Evolutionary conservation across 306 rosid species (phyloP), one percentile per base, ranked within the genome.

Genomic region (Nissolia schottii): DNA sequence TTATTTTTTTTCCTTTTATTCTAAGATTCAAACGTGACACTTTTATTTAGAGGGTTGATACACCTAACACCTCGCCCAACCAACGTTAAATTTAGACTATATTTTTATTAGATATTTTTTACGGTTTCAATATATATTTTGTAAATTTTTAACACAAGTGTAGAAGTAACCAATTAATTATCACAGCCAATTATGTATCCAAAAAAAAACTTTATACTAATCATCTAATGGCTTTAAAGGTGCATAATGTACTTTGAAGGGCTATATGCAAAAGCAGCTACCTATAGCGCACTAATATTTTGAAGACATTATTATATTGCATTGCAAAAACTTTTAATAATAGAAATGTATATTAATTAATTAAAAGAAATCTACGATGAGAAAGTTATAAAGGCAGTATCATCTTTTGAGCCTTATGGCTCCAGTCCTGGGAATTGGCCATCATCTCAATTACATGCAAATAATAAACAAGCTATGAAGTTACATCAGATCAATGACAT

Each of bases 241-340:
- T 53, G 74, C 24, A 53, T 35, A 22, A 50, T 69, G 51, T 22
- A 35, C 65, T 71, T 58, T 58, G 23, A 24, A 71, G 12, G 49
- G 15, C 32, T 31, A 22, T 28, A 5, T 3, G 59, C 56, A 76
- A 67, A 67, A 23, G 48, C n/a, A n/a, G n/a, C n/a, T n/a, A n/a
- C n/a, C n/a, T n/a, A n/a, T n/a, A 77, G 10, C 66, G 73, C 77
- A 51, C 77, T 15, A 77, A 8, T 27, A 23, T 55, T 51, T 50
- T 40, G 37, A 38, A 58, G 41, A 1, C 43, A 51, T 60, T 70
- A 76, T 40, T 77, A 34, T 59, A 77, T 51, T 51, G 48, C 51
- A 57, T 51, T 45, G 38, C 22, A 55, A 56, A 64, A 71, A 35
- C 43, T 43, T 29, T 7, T 15, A 43, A 54, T 53, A 37, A n/a